These are phyloP conservation scores for Stenocarpella maydis DNA, from an alignment of 2,329 filamentous ascomycete genomes.

Conservation along the genomic window DNA sequence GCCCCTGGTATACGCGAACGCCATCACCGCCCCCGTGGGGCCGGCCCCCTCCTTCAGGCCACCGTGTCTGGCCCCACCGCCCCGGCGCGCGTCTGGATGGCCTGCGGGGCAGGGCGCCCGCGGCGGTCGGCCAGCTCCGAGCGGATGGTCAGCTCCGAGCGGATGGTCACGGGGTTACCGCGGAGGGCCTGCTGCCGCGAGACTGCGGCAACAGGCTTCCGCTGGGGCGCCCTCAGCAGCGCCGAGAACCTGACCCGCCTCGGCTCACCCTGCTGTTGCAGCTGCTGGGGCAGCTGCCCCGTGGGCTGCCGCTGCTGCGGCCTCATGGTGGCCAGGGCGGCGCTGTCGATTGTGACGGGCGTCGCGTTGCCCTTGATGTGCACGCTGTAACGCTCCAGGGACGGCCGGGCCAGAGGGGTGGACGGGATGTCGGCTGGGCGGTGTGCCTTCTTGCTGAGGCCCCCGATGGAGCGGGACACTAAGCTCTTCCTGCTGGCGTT, in stretches of 20 bases:
- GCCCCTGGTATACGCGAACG: background rate
- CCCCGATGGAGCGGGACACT: background rate
- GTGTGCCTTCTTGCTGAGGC: background rate
- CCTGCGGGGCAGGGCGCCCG: conserved; percentile 25
- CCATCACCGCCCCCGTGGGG: no score
- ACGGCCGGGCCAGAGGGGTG: background rate
- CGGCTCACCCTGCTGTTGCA: background rate
- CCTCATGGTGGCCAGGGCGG: background rate
- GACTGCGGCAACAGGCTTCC: conserved; percentile 12
- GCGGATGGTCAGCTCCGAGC: conserved; percentile 9
- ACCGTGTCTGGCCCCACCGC: background rate
- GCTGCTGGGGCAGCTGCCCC: no score
- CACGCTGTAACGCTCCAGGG: conserved; percentile 20
- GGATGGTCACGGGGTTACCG: conserved; percentile 7
- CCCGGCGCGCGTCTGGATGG: conserved; percentile 2
- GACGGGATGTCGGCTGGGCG: background rate
- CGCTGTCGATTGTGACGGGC: background rate
- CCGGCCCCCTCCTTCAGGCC: background rate
- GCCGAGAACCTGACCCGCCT: conserved; percentile 20
- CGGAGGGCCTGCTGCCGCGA: conserved; percentile 13
- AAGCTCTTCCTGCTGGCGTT: no score
- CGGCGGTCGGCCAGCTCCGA: conserved; percentile 25
- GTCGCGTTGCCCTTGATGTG: conserved; percentile 24
- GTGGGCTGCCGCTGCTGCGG: background rate
- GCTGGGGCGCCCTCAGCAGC: conserved; percentile 8